Evolutionary conservation across 768 basidiomycete species (phyloP), one percentile per base, ranked within the genome.

Genomic region (Leccinum subgranulosum): DNA sequence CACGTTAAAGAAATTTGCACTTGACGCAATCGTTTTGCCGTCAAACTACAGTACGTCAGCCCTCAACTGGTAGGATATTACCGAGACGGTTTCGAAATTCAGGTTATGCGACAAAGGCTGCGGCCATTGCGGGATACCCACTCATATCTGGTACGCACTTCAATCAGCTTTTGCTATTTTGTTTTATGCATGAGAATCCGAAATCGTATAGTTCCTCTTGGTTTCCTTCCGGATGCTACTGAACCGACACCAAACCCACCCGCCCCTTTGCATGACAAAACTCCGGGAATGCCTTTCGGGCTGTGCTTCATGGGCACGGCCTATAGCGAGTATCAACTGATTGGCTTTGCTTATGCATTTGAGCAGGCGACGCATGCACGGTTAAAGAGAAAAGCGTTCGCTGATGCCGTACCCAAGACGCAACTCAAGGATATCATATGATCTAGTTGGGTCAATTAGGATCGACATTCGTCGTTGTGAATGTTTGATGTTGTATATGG

Each of bases 331-430:
- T 75, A 71, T 53, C 64, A 73, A 29, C 69, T 81, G 15, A 68
- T 81, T 15, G 62, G 70, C n/a, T 73, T 71, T 49, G 78, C 78
- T 23, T 80, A 76, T 61, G 79, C 80, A 21, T 81, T 75, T 55
- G 80, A 81, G 67, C 85, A 87, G 64, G 77, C 78, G 53, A 88
- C 86, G 5, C 75, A 79, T 49, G 79, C 76, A 2, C 67, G 85
- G 7, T 63, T 84, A 51, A 64, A 66, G 54, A 75, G 78, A 62
- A 77, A 66, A 61, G 84, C 83, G 1, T 82, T 75, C 57, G 56
- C 70, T 1, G 80, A 71, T 19, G 85, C 84, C 25, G 78, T 85
- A 33, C 85, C 85, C 5, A 81, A 73, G 65, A 84, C 82, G 3
- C 85, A 80, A 58, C 65, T 80, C 11, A 60, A 33, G 23, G 73